Evolutionary conservation across 2,329 filamentous ascomycete genomes (phyloP).

Genomic region (Claviceps capensis): DNA sequence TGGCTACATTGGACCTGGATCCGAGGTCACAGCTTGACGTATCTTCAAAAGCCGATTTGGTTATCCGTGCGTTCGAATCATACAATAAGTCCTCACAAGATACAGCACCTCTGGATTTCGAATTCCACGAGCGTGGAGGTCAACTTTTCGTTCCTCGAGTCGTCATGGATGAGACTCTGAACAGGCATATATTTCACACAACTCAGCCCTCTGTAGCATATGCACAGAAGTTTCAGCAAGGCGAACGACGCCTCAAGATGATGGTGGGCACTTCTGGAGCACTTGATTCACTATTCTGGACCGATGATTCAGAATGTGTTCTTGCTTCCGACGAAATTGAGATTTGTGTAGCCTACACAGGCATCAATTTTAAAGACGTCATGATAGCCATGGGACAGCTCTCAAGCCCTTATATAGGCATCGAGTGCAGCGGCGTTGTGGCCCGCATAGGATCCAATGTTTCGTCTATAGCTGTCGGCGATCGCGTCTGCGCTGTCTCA

Average conservation of each 20-base stretch:
- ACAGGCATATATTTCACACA: conserved; percentile 15
- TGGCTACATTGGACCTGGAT: conserved; percentile 32
- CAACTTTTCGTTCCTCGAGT: conserved; percentile 17
- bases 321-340: conserved; percentile 25
- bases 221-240: conserved; percentile 23
- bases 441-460: conserved; percentile 7
- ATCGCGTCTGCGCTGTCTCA: conserved; percentile 12
- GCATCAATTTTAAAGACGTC: conserved; percentile 28
- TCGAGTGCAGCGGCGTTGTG: conserved; percentile 14
- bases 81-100: conserved; percentile 3
- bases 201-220: conserved; percentile 15
- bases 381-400: conserved; percentile 12
- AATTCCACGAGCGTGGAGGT: conserved; percentile 18
- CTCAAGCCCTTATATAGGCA: conserved; percentile 9
- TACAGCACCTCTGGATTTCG: conserved; percentile 12
- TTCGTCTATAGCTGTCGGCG: conserved; percentile 8
- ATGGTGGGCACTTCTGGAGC: conserved; percentile 26
- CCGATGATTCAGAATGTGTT: conserved; percentile 16
- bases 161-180: conserved; percentile 8
- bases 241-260: conserved; percentile 20
- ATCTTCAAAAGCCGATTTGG: conserved; percentile 16
- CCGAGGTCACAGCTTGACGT: conserved; percentile 10
- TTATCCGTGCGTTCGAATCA: conserved; percentile 14
- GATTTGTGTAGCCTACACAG: conserved; percentile 27
- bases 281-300: conserved; percentile 27